A percentile compares a stretch with the other conserved stretches of the same genome.
Conservation (phyloP, 805 yeast species). For the Wickerhamiella azymoides region DNA sequence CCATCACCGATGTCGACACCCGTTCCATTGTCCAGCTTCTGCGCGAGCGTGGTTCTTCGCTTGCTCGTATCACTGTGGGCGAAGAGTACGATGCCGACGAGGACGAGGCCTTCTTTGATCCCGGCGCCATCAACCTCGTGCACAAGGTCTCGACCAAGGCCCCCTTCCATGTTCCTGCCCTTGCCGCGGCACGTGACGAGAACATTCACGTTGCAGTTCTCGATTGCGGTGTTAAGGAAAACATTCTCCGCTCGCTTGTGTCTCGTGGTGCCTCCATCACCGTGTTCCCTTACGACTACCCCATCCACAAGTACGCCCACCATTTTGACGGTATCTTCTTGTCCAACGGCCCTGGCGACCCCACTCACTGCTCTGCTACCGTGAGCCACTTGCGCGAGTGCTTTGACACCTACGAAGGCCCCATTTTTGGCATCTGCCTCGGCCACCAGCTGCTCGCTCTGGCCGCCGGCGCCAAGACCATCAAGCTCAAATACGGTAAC, state of each 20-base stretch:
- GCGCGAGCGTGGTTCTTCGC: constrained; percentile 91
- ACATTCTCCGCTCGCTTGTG: constrained; percentile 84
- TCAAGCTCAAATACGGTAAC: constrained; percentile 93
- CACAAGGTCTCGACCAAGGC: constrained; percentile 89
- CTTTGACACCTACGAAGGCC: constrained; percentile 55
- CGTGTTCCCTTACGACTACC: constrained; percentile 92
- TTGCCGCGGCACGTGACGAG: constrained; percentile 32
- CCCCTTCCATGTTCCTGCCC: constrained; percentile 76
- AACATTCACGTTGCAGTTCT: constrained; percentile 76
- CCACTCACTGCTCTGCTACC: constrained; percentile 75
- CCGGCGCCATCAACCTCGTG: constrained; percentile 79
- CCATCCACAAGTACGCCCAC: constrained; percentile 77
- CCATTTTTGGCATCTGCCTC: constrained; percentile 93
- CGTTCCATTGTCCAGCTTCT: constrained; percentile 83
- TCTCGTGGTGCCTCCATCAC: constrained; percentile 93
- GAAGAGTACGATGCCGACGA: constrained; percentile 86
- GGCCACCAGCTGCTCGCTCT: constrained; percentile 95
- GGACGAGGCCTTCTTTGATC: constrained; percentile 82
- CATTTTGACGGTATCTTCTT: constrained; percentile 91
- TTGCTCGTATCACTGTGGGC: constrained; percentile 80
- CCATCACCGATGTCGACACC: constrained; percentile 94
- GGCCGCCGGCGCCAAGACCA: constrained; percentile 87
- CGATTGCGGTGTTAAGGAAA: constrained; percentile 98
- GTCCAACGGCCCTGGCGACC: constrained; percentile 97
- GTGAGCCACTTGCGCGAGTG: constrained; percentile 59